Conservation (phyloP, 2,329 filamentous ascomycete genomes). For the Pseudopyricularia javanii region DNA sequence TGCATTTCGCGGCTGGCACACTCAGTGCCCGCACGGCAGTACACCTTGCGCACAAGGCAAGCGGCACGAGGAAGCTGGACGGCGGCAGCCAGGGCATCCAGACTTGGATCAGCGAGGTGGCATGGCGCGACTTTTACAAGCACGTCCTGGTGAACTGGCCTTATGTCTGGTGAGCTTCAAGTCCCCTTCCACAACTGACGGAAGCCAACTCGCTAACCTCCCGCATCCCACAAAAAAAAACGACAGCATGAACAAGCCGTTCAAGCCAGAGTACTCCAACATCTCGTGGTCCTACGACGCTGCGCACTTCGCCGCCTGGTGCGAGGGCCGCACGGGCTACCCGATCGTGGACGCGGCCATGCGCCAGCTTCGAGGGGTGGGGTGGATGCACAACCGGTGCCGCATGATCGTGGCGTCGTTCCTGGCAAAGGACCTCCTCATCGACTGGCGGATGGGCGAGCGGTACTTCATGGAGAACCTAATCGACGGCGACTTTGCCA, state of each 20-base stretch:
- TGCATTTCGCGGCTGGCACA: slow-evolving; percentile 56
- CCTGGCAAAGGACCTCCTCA: slow-evolving; percentile 63
- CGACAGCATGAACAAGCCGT: slow-evolving; percentile 43
- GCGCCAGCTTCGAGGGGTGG: slow-evolving; percentile 57
- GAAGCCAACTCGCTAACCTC: background rate
- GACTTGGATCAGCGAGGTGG: slow-evolving; percentile 71
- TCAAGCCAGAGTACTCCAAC: slow-evolving; percentile 73
- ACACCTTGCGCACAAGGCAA: slow-evolving; percentile 42
- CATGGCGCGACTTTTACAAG: slow-evolving; percentile 82
- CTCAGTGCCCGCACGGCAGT: slow-evolving; percentile 56
- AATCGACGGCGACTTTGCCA: slow-evolving; percentile 69
- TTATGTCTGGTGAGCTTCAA: slow-evolving; percentile 56
- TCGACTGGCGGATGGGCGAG: slow-evolving; percentile 79
- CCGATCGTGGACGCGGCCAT: slow-evolving; percentile 81
- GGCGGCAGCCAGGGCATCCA: slow-evolving; percentile 53
- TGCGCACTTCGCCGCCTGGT: slow-evolving; percentile 62
- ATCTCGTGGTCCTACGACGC: slow-evolving; percentile 70
- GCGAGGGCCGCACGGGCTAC: slow-evolving; percentile 60
- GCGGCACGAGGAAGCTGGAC: slow-evolving; percentile 54
- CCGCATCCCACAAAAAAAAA: too few relatives aligned
- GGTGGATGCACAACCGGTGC: slow-evolving; percentile 76
- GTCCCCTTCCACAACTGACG: background rate
- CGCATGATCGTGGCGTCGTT: slow-evolving; percentile 80
- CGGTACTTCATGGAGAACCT: slow-evolving; percentile 71
- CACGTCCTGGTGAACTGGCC: slow-evolving; percentile 80